Percentiles rank a stretch among this genome's conserved stretches.
Conservation (phyloP, 2,329 filamentous ascomycete species). For the Paramyrothecium sp. region DNA sequence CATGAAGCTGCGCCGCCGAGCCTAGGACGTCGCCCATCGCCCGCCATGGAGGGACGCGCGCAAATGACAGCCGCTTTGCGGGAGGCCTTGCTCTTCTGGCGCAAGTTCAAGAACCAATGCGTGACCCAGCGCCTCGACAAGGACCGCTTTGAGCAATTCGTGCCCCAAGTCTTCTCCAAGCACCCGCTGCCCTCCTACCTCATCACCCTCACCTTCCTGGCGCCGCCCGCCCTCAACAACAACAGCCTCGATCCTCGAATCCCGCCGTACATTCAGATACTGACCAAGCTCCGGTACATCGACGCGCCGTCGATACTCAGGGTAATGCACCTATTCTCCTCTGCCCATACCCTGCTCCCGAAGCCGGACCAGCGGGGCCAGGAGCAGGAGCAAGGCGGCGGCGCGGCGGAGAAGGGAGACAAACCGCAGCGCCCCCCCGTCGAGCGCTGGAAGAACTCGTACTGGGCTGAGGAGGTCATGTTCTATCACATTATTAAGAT, state of each 20-base stretch:
- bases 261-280: constrained; percentile 56
- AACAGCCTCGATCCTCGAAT: constrained; percentile 58
- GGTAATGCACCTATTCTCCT: constrained; percentile 57
- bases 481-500: constrained; percentile 90
- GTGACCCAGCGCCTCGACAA: constrained; percentile 50
- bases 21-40: constrained; percentile 14
- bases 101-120: constrained; percentile 48
- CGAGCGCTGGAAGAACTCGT: constrained; percentile 54
- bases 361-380: constrained; percentile 13
- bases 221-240: constrained; percentile 46
- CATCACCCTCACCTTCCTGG: constrained; percentile 59
- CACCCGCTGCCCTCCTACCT: constrained; percentile 49
- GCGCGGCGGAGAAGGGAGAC: constrained; percentile 16
- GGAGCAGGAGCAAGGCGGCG: background rate
- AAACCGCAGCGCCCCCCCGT: constrained; percentile 13
- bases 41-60: constrained; percentile 22
- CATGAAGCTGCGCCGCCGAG: too few relatives aligned
- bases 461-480: constrained; percentile 79
- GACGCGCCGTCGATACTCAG: constrained; percentile 54
- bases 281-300: constrained; percentile 50
- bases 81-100: constrained; percentile 42
- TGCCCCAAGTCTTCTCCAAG: constrained; percentile 46
- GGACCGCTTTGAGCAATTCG: constrained; percentile 51
- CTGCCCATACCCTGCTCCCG: constrained; percentile 36
- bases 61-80: constrained; percentile 18